A percentile compares a stretch with the other conserved stretches of the same genome.
phyloP scores from a whole-genome alignment of 2,329 filamentous ascomycete species.

The Claviceps fusiformis region DNA sequence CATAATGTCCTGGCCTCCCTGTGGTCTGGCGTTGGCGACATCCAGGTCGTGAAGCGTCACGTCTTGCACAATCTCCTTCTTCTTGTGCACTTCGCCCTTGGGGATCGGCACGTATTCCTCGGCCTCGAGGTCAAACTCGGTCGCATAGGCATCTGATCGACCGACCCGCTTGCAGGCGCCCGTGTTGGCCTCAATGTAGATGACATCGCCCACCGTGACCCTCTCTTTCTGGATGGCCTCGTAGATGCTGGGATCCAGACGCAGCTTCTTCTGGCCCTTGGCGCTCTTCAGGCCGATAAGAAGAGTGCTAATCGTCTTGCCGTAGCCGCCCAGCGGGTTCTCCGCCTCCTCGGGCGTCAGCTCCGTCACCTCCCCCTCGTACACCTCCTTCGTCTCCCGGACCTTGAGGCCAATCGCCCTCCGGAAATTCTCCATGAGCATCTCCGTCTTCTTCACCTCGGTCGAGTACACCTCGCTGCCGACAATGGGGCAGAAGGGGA shows the following conservation, averaged over 20 bases:
- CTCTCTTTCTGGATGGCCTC: constrained; percentile 98
- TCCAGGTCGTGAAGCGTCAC: constrained; percentile 95
- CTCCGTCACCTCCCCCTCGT: constrained; percentile 96
- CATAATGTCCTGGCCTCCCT: constrained; percentile 98
- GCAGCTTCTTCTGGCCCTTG: constrained; percentile 93
- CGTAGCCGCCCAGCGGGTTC: constrained; percentile 92
- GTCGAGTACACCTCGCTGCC: constrained; percentile 96
- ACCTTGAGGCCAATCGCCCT: constrained; percentile 93
- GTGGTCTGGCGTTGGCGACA: constrained; percentile 84
- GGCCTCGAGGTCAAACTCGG: constrained; percentile 95
- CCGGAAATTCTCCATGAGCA: constrained; percentile 98
- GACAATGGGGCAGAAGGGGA: constrained; percentile 95
- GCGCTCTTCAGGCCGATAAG: constrained; percentile 90
- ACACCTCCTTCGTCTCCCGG: constrained; percentile 97
- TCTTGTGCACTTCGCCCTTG: constrained; percentile 98
- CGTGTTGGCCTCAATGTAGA: constrained; percentile 99
- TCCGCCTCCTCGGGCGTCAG: constrained; percentile 95
- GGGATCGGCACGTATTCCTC: constrained; percentile 98
- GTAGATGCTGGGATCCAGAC: constrained; percentile 95
- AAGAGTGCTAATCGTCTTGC: constrained; percentile 91
- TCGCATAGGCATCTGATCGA: constrained; percentile 90
- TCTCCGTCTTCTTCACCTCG: constrained; percentile 98
- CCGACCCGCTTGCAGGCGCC: constrained; percentile 96
- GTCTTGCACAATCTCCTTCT: constrained; percentile 99
- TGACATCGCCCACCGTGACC: constrained; percentile 89